These are phyloP conservation scores for Arthrobotrys conoides DNA, from an alignment of 2,329 filamentous ascomycete genomes.

Conservation along the genomic window DNA sequence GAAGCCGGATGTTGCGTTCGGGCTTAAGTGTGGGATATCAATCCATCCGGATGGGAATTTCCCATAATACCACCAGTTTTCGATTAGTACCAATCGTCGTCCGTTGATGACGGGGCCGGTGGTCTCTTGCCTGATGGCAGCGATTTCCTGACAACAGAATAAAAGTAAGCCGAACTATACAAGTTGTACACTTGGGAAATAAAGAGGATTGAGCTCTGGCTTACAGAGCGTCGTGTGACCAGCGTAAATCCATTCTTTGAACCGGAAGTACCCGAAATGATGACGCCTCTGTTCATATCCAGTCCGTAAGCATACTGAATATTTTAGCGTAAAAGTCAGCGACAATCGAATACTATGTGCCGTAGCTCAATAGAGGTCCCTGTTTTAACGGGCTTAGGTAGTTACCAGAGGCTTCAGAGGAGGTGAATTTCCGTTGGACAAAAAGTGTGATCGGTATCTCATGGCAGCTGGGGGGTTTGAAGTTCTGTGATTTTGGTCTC, in stretches of 20 bases:
- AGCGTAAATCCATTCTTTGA: constrained; percentile 5
- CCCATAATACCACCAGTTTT: neutral
- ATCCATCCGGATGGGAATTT: constrained; percentile 8
- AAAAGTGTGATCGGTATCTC: neutral
- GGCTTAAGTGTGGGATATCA: neutral
- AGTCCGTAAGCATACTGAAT: neutral
- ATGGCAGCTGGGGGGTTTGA: neutral
- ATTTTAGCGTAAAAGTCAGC: neutral
- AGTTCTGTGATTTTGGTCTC: neutral
- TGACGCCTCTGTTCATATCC: neutral
- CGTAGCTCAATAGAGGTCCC: neutral
- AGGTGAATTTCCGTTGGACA: neutral
- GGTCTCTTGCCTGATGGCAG: neutral
- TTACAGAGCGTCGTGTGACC: neutral
- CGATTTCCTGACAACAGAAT: neutral
- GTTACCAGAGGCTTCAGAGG: neutral
- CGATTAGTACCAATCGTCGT: neutral
- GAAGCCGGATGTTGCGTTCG: neutral
- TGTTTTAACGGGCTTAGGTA: neutral
- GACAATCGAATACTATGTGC: neutral
- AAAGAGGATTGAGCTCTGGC: neutral
- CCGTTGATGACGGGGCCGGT: neutral
- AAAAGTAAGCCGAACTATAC: neutral
- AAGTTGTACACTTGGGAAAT: neutral
- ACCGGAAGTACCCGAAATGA: neutral